Conservation (phyloP, 2,329 filamentous ascomycete species). For the Sarocladium strictum region DNA sequence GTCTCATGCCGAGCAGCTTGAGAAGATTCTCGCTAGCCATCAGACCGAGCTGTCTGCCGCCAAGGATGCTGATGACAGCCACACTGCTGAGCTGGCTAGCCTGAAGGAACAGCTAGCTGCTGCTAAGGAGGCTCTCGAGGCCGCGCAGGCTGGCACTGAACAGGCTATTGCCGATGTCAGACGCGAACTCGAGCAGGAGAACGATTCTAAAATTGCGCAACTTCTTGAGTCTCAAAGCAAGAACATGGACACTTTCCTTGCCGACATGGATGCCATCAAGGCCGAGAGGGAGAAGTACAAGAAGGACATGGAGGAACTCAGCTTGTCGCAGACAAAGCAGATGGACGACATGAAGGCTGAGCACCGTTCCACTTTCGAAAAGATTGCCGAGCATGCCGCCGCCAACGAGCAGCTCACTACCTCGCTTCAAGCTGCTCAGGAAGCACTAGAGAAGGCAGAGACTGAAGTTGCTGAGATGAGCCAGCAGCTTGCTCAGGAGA, state of each 20-base stretch:
- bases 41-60: constrained; percentile 22
- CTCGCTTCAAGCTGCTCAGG: constrained; percentile 32
- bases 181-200: constrained; percentile 37
- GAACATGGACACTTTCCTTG: constrained; percentile 25
- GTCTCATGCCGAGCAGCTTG: constrained; percentile 14
- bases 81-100: constrained; percentile 25
- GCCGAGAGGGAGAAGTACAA: constrained; percentile 29
- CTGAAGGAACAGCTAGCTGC: constrained; percentile 24
- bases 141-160: constrained; percentile 14
- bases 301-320: constrained; percentile 38
- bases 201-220: constrained; percentile 42
- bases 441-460: constrained; percentile 38
- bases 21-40: constrained; percentile 18
- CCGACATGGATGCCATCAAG: constrained; percentile 23
- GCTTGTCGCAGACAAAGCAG: constrained; percentile 29
- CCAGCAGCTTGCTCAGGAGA: constrained; percentile 50
- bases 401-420: constrained; percentile 29
- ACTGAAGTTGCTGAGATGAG: constrained; percentile 44
- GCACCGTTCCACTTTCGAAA: constrained; percentile 27
- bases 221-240: constrained; percentile 36
- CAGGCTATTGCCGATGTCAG: constrained; percentile 32
- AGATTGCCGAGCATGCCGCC: constrained; percentile 28
- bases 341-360: constrained; percentile 35
- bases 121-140: constrained; percentile 22
- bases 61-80: constrained; percentile 23